Evolutionary conservation across 2,329 filamentous ascomycete genomes (phyloP).

Genomic region (Dothidotthia symphoricarpi): DNA sequence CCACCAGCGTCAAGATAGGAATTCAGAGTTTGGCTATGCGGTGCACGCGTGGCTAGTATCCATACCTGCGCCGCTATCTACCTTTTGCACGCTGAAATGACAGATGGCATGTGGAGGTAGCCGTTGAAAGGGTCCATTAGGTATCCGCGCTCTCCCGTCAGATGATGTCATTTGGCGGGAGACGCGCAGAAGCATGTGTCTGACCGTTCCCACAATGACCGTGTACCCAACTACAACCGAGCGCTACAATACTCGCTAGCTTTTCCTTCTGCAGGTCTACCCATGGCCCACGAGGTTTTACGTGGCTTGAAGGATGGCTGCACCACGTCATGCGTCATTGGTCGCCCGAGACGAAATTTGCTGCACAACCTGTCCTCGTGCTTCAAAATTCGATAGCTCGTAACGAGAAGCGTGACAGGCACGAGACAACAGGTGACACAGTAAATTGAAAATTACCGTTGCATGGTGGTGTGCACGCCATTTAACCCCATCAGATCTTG

Average conservation of each 20-base stretch:
- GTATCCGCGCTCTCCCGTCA: conserved; percentile 14
- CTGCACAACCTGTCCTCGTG: conserved; percentile 17
- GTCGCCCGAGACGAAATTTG: conserved; percentile 3
- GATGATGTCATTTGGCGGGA: conserved; percentile 19
- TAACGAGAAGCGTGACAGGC: not conserved
- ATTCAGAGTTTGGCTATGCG: conserved; percentile 7
- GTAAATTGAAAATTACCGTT: conserved; percentile 8
- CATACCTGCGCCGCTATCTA: conserved; percentile 10
- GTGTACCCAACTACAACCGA: no score
- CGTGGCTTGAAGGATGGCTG: conserved; percentile 13
- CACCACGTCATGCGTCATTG: conserved; percentile 27
- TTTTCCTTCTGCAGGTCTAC: conserved; percentile 7
- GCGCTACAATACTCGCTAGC: no score
- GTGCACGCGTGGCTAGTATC: conserved; percentile 20
- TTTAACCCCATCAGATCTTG: no score
- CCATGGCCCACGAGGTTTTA: conserved; percentile 6
- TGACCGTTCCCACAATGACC: no score
- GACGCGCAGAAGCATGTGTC: not conserved
- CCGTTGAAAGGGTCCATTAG: conserved; percentile 15
- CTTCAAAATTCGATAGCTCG: conserved; percentile 5
- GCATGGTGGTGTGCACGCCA: not conserved
- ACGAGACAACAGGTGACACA: conserved; percentile 1
- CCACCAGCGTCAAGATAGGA: conserved; percentile 1
- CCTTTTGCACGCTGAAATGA: conserved; percentile 19
- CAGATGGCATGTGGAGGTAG: conserved; percentile 13